Conservation (phyloP, 2,329 filamentous ascomycete genomes). For the Mycogone perniciosa region DNA sequence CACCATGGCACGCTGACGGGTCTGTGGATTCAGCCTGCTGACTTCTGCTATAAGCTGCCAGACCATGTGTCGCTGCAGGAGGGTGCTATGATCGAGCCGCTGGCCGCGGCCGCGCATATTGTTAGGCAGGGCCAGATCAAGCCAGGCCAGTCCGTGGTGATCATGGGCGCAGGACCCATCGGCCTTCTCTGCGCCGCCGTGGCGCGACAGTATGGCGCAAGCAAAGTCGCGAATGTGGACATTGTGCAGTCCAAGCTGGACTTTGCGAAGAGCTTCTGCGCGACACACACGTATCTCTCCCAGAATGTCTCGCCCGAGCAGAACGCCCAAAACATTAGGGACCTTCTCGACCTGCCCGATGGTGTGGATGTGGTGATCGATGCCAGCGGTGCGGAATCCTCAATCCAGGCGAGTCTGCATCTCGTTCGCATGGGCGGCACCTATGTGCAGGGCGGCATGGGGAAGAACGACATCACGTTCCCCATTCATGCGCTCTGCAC, state of each 20-base stretch:
- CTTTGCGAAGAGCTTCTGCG: conserved; percentile 67
- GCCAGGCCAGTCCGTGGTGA: conserved; percentile 70
- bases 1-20: conserved; percentile 83
- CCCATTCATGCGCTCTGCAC: conserved; percentile 85
- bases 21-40: conserved; percentile 75
- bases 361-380: conserved; percentile 78
- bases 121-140: conserved; percentile 64
- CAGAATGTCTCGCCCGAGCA: conserved; percentile 58
- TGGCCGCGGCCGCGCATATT: conserved; percentile 82
- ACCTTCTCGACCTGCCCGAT: conserved; percentile 53
- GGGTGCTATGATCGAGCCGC: conserved; percentile 84
- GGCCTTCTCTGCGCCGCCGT: conserved; percentile 84
- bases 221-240: conserved; percentile 79
- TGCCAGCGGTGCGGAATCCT: conserved; percentile 70
- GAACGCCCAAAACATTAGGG: conserved; percentile 64
- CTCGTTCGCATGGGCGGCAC: conserved; percentile 63
- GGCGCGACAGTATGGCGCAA: conserved; percentile 76
- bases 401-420: conserved; percentile 69
- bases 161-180: conserved; percentile 84
- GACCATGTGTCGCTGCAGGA: conserved; percentile 71
- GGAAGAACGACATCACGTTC: conserved; percentile 78
- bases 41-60: conserved; percentile 91
- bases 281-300: conserved; percentile 64
- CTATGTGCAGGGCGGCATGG: conserved; percentile 88
- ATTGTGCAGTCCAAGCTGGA: conserved; percentile 73